Base-by-base conservation (phyloP, 768 basidiomycete genomes). In the Peribolospora baueri region DNA sequence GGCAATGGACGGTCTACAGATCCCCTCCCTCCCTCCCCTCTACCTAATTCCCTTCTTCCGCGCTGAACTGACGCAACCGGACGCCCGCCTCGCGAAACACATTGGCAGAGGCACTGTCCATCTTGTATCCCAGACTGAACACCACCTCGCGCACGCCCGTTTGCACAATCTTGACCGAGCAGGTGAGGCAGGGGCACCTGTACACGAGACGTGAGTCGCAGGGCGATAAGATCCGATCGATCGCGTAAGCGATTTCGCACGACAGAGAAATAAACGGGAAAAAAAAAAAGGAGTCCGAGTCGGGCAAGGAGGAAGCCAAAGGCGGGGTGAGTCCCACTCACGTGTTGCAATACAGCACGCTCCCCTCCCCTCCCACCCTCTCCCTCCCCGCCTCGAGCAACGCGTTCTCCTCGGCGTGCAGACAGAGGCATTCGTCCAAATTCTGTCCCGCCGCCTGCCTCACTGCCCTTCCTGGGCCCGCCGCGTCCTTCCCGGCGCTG, bases 301-400 rank as follows among this genome's bases (percentile, higher is more conserved):
- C 6, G 40, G 25, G 7, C 14, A 25, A 48, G 14, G 25, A 41
- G 41, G 38, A 53, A 50, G 40, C 46, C 55, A 47, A 51, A 10
- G 42, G 7, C 9, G 13, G 49, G 40, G 38, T 38, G 14, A 37
- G 25, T 54, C n/a, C 41, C 48, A 67, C 83, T 60, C 57, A 95
- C 88, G 93, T 98, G 64, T 98, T 98, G 74, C 93, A 98, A 66
- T 97, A 98, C 10, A 98, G 65, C n/a, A 84, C 82, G 3, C 84
- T 76, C 51, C 79, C 65, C 2, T 70, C 71, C 3, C 61, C 64
- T 5, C 82, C 83, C n/a, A 91, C 75, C 50, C 93, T 72, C 57
- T 95, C 93, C 56, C 85, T 70, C 13, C 93, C 91, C 2, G 87
- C 87, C 70, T 97, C 91, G 2, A 97, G 68, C 10, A 97, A 71